Evolutionary conservation across 2,329 filamentous ascomycete species (phyloP), one percentile per base, ranked within the genome.

Genomic region (Fusarium begoniae): DNA sequence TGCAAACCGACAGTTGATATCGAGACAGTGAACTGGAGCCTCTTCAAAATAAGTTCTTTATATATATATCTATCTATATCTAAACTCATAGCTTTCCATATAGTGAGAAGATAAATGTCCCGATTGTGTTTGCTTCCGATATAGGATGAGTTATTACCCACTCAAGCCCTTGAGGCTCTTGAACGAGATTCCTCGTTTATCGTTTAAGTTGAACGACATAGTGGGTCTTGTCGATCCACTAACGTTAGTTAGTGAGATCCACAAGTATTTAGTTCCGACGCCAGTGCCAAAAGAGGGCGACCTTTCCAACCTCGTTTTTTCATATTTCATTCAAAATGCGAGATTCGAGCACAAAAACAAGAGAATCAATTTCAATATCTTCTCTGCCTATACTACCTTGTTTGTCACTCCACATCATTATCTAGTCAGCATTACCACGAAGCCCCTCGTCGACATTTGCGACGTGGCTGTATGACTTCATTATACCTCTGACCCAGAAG

Each of bases 351-450:
- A 8, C 3, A 1, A 28, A 13, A 14, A 22, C 6, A 28, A 11
- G 6, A 20, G 8, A 7, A 22, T 22, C 1, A 15, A 28, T 47
- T 30, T 0, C 2, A 48, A 6, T 30, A 2, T 30, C 26, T n/a
- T 30, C 20, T 30, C 28, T n/a, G 14, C 7, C 28, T 50, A n/a
- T n/a, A 13, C 14, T n/a, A 30, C 3, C 10, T 30, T 10, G 1
- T n/a, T 30, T 10, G 1, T n/a, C 14, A 30, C 20, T 30, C 7
- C 10, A 50, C 20, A 9, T 32, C 7, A 32, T 32, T n/a, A 18
- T 32, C 22, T 3, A 32, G 10, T 50, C 14, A 32, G n/a, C 28
- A n/a, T 50, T 32, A 32, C 7, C 5, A 7, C 47, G 1, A 4
- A 32, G 47, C 9, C 28, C 20, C 14, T 48, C 7, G 26, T n/a